Evolutionary conservation across 192 early-diverging fungal genomes (phyloP), one percentile per base, ranked within the genome.

Genomic region (Coemansia sp.): DNA sequence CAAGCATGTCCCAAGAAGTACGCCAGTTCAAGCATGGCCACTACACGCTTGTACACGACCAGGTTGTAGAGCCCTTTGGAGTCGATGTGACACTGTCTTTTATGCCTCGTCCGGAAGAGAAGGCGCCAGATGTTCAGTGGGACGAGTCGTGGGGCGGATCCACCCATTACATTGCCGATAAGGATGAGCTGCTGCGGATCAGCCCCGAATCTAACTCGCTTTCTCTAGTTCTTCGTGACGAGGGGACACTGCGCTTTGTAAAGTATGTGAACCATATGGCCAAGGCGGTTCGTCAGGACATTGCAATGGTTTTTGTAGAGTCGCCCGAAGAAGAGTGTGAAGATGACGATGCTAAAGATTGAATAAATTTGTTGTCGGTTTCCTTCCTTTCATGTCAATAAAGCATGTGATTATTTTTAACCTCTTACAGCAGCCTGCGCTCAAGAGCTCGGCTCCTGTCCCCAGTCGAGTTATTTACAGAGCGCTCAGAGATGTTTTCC

Each of bases 11-110:
- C 3, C 69, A 68, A 54, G 71, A 84, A 56, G 40, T 76, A 44
- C 74, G 88, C 37, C 74, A 72, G 70, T 88, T 89, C 57, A 75
- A 80, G 53, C 67, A 75, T 18, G 85, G 87, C 3, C 74, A 87
- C 39, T 90, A 90, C 64, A 90, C 87, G 16, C 54, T 90, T 12
- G 58, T 87, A n/a, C 81, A 88, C 58, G 89, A 90, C 56, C 83
- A 85, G 58, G 86, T 75, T 4, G 49, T 76, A 40, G 88, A 89
- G 38, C 77, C 72, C 15, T 63, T 62, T 11, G 88, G 88, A 4
- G 47, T 88, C 9, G 88, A 89, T 67, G 86, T 77, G 4, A 58
- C 70, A 0, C 77, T 88, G 37, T 84, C 64, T 2, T 50, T 81
- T 18, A 21, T 21, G 9, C 43, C 63, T 3, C 38, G 7, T 10